Conservation (phyloP, 164 flowering plant species). For the Brasenia schreberi region DNA sequence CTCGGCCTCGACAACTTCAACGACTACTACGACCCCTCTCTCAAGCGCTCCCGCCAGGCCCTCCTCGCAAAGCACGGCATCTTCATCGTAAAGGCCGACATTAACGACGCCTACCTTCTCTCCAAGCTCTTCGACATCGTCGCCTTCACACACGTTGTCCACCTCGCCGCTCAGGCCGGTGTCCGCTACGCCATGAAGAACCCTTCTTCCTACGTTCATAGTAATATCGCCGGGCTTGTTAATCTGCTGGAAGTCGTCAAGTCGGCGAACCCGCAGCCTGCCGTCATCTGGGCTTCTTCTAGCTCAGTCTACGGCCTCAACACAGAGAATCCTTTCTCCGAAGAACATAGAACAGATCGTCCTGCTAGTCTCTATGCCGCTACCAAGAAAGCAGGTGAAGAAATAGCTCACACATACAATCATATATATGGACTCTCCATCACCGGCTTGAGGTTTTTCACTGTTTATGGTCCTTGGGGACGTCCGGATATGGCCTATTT, state of each 20-base stretch:
- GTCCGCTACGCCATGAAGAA: conserved; percentile 89
- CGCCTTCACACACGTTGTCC: conserved; percentile 67
- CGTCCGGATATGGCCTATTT: conserved; percentile 94
- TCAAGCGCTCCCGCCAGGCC: conserved; percentile 60
- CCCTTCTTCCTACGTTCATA: conserved; percentile 58
- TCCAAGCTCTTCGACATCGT: conserved; percentile 70
- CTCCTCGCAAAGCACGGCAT: conserved; percentile 35
- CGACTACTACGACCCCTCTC: conserved; percentile 28
- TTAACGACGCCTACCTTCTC: conserved; percentile 50
- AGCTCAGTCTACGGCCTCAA: conserved; percentile 88
- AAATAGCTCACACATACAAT: conserved; percentile 74
- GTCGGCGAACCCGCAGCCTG: conserved; percentile 70
- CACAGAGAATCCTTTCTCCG: conserved; percentile 65
- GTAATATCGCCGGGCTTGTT: conserved; percentile 83
- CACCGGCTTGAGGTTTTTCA: conserved; percentile 77
- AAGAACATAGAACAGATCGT: conserved; percentile 64
- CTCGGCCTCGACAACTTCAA: conserved; percentile 57
- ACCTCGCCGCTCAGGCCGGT: conserved; percentile 17
- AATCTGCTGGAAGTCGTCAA: conserved; percentile 51
- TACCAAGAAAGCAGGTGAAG: conserved; percentile 24
- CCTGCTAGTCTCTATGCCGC: conserved; percentile 95
- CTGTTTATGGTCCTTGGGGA: conserved; percentile 92
- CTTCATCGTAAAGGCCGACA: conserved; percentile 68
- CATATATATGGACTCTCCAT: conserved; percentile 81
- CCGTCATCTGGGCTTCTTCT: conserved; percentile 90